Base-by-base conservation (phyloP, 345 rosid genomes). In the Noccaea caerulescens region DNA sequence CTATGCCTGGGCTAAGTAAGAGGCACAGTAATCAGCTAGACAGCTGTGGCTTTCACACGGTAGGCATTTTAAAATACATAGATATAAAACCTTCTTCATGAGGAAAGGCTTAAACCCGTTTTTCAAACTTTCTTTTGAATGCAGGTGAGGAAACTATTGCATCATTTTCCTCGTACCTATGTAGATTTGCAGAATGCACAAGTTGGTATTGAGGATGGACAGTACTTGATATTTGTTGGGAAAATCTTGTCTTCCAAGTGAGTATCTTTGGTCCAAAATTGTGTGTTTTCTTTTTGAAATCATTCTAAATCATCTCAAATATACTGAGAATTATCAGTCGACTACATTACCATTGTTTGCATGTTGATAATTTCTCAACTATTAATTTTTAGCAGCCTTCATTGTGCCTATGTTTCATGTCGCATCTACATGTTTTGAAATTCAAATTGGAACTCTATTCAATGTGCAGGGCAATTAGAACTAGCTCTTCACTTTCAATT, bases 151-250 rank as follows among this genome's bases (percentile, higher is more conserved):
- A 89, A 91, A 77, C 71, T 94, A 74, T 73, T 87, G 65, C 91
- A 88, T 81, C 97, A 91, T 84, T 94, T 91, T 78, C 98, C 99
- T 73, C 85, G 92, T 71, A 88, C 93, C 77, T 91, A 91, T 80
- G 99, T 86, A 45, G 98, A 91, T 82, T 82, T 89, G 72, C 93
- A 82, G 80, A 94, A 91, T 70, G 90, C 93, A 11, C 90, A 81
- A 25, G 76, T 73, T 79, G 93, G 86, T 71, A 78, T 91, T 52
- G 83, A 82, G 62, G 97, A 89, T 82, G 97, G 98, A 38, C 93
- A 91, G 75, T 86, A 94, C 83, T 79, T 91, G 76, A 89, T 91
- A 59, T 91, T 93, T 71, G 82, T 89, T 77, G 98, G 98, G 47
- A 86, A 80, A 77, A 51, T 88, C 63, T 49, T 84, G 38, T 87